Conservation (phyloP, 768 basidiomycete genomes). For the Tricholomella constricta region DNA sequence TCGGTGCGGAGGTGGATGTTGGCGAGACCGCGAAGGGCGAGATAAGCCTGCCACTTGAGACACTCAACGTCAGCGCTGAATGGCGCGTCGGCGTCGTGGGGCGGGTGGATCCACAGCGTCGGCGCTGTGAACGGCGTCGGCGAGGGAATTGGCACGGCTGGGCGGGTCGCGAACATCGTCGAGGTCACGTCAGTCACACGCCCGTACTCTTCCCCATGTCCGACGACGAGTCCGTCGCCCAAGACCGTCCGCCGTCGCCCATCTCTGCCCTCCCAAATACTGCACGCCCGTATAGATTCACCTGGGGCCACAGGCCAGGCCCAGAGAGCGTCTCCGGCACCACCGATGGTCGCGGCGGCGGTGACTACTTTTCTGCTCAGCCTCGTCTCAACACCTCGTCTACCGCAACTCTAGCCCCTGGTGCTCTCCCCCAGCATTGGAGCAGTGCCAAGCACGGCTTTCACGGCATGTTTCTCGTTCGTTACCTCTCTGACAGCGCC, state of each 20-base stretch:
- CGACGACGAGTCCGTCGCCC: constrained; percentile 46
- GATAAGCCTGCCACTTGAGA: constrained; percentile 88
- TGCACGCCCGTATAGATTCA: constrained; percentile 69
- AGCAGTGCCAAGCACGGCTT: constrained; percentile 85
- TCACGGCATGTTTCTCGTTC: constrained; percentile 60
- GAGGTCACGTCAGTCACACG: constrained; percentile 28
- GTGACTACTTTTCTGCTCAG: constrained; percentile 59
- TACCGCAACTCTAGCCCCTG: constrained; percentile 42
- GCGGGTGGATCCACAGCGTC: constrained; percentile 69
- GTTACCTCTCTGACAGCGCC: too few relatives aligned
- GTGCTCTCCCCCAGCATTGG: constrained; percentile 65
- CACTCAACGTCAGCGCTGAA: constrained; percentile 83
- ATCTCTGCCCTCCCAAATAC: constrained; percentile 45
- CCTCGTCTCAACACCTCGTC: constrained; percentile 52
- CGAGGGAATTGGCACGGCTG: constrained; percentile 41
- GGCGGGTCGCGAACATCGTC: constrained; percentile 45
- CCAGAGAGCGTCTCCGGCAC: constrained; percentile 78
- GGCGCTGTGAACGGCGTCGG: constrained; percentile 24
- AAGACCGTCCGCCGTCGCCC: constrained; percentile 62
- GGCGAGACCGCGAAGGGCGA: constrained; percentile 63
- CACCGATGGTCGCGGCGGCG: constrained; percentile 59
- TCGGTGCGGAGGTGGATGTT: constrained; percentile 64
- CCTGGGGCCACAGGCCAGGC: constrained; percentile 69
- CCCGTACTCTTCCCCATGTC: constrained; percentile 32
- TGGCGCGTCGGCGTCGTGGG: constrained; percentile 23